Conservation (phyloP, 2,329 filamentous ascomycete species). For the Exophiala alcalophila region DNA sequence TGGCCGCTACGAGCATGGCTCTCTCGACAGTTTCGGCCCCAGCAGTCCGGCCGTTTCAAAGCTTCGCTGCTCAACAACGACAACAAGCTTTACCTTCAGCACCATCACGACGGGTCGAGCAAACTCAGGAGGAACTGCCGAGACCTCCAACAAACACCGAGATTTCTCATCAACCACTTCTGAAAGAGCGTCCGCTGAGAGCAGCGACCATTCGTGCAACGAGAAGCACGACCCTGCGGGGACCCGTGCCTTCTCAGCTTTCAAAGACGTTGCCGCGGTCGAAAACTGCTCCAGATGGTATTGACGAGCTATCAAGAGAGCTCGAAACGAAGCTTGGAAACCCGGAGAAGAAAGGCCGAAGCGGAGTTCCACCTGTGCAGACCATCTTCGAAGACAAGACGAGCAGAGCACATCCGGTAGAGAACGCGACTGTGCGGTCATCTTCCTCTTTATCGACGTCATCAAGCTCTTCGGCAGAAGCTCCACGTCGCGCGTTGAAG, state of each 20-base stretch:
- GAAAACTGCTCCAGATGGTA: slow-evolving; percentile 19
- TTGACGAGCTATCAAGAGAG: slow-evolving; percentile 19
- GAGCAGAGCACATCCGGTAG: no score
- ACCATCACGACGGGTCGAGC: slow-evolving; percentile 7
- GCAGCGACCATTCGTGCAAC: slow-evolving; percentile 28
- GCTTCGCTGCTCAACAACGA: slow-evolving; percentile 47
- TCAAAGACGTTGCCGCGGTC: slow-evolving; percentile 25
- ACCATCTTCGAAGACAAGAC: no score
- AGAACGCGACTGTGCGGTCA: slow-evolving; percentile 9
- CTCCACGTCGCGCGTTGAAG: slow-evolving; percentile 36
- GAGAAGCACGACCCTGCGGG: slow-evolving; percentile 17
- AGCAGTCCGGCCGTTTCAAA: slow-evolving; percentile 30
- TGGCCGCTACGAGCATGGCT: slow-evolving; percentile 6
- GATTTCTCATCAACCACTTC: slow-evolving; percentile 23
- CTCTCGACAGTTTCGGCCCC: slow-evolving; percentile 3
- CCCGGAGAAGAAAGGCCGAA: slow-evolving; percentile 4
- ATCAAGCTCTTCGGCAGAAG: slow-evolving; percentile 38
- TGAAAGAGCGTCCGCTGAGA: slow-evolving; percentile 32
- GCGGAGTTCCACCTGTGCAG: no score
- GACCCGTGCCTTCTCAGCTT: slow-evolving; percentile 6
- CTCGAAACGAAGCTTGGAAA: no score
- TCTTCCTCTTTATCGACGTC: slow-evolving; percentile 21
- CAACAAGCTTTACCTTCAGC: slow-evolving; percentile 41
- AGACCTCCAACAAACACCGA: slow-evolving; percentile 2
- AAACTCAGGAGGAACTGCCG: slow-evolving; percentile 5